Evolutionary conservation across 257 asterid genomes (phyloP).

Genomic region (Rauvolfia tetraphylla): DNA sequence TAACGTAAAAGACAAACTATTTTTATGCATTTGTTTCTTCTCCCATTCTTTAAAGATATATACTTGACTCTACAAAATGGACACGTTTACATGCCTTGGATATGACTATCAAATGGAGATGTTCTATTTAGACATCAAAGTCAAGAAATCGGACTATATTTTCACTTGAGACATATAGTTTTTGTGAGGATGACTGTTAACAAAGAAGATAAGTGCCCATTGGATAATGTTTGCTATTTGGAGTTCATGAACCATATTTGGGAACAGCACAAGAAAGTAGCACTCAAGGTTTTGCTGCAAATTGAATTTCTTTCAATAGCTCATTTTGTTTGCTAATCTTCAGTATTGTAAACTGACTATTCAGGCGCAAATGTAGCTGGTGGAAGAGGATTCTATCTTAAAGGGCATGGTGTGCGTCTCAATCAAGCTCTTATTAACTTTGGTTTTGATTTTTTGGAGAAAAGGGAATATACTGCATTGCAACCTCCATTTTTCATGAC

Average conservation of each 20-base stretch:
- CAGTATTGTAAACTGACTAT: constrained; percentile 10
- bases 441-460: constrained; percentile 62
- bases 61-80: not conserved
- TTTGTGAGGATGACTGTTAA: not conserved
- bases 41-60: not conserved
- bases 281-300: not conserved
- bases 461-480: constrained; percentile 53
- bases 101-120: not conserved
- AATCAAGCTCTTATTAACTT: constrained; percentile 82
- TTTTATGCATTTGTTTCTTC: not conserved
- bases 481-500: constrained; percentile 93
- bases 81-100: not conserved
- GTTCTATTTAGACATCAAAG: not conserved
- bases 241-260: not conserved
- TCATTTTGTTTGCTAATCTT: not conserved
- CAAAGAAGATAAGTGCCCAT: not conserved
- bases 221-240: not conserved
- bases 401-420: constrained; percentile 77
- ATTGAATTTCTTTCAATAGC: not conserved
- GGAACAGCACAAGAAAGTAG: not conserved
- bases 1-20: not conserved
- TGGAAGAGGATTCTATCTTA: constrained; percentile 83
- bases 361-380: constrained; percentile 87
- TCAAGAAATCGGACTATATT: not conserved
- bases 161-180: not conserved